phyloP scores from a whole-genome alignment of 2,329 filamentous ascomycete species.

The Incumbomyces lentus region DNA sequence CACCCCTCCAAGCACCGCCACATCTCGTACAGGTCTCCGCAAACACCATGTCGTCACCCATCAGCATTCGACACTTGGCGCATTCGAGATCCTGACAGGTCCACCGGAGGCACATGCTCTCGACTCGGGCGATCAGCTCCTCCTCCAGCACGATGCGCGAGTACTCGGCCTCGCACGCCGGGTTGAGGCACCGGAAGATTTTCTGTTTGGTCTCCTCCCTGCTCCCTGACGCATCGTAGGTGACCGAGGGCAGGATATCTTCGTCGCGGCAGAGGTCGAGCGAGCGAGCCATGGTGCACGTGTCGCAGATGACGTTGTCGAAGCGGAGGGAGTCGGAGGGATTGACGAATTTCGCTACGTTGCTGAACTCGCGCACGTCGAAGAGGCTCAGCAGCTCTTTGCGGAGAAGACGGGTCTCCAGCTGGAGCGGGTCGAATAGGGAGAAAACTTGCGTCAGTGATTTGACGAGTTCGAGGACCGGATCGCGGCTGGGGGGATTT shows the following conservation, averaged over 20 bases:
- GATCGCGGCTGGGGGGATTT: constrained; percentile 52
- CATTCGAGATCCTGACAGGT: constrained; percentile 84
- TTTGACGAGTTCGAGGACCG: constrained; percentile 84
- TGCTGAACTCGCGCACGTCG: constrained; percentile 86
- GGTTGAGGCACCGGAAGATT: constrained; percentile 56
- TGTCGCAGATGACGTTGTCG: constrained; percentile 69
- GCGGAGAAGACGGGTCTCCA: constrained; percentile 77
- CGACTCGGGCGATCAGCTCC: constrained; percentile 63
- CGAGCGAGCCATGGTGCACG: constrained; percentile 80
- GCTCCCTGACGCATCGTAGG: constrained; percentile 18
- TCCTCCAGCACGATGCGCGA: constrained; percentile 78
- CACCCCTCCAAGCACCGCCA: constrained; percentile 72
- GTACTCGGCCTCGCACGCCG: constrained; percentile 64
- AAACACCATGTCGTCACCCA: constrained; percentile 66
- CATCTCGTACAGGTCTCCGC: constrained; percentile 86
- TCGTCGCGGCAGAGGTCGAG: constrained; percentile 88
- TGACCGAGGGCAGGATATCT: constrained; percentile 54
- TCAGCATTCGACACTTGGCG: constrained; percentile 48
- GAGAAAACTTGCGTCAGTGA: constrained; percentile 83
- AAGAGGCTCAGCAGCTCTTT: constrained; percentile 85
- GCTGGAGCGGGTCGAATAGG: constrained; percentile 54
- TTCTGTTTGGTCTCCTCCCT: constrained; percentile 24
- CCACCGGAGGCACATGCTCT: constrained; percentile 69
- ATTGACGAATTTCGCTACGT: constrained; percentile 78
- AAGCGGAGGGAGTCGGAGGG: constrained; percentile 67